Evolutionary conservation across 768 basidiomycete species (phyloP), one percentile per base, ranked within the genome.

Genomic region (Suillus decipiens): DNA sequence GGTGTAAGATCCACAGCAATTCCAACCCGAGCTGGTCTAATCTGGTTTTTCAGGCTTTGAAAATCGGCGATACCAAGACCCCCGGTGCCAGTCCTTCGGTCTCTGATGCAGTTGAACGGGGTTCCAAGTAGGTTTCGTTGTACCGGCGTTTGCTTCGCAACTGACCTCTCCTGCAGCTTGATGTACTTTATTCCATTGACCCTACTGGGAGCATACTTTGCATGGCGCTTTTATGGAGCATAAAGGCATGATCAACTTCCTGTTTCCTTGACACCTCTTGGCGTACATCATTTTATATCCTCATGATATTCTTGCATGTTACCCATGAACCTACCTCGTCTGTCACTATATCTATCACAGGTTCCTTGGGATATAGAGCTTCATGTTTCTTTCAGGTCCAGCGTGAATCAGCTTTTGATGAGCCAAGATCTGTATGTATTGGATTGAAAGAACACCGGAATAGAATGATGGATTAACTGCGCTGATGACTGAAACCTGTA

Each of bases 151-250:
- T 22, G 6, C 57, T 28, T 67, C 59, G 62, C 36, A 36, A 65
- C 54, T 67, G 50, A 62, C 68, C 51, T 54, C 24, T 36, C 53
- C 57, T 51, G 48, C 69, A 92, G 89, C 76, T 62, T 89, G 75
- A 88, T 91, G 83, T 96, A 94, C 84, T 86, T 95, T 71, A 71
- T 94, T 28, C 95, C 95, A 60, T 82, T 96, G 47, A 85, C 80
- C 51, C 77, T 93, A 33, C 78, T 96, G 53, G 92, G 85, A 65
- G 95, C 84, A 56, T 96, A 94, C 86, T 90, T 96, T 69, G 95
- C 87, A 55, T 96, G 88, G 87, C 85, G 93, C 66, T 88, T 82
- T 77, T 93, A 93, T 76, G 82, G 83, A 56, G 75, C 65, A 65
- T 74, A 64, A 76, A 60, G 33, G 19, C 61, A 43, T 61, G 28